These are phyloP conservation scores for Apiotrichum gracile DNA, from an alignment of 1,284 basidiomycete genomes.

Conservation along the genomic window DNA sequence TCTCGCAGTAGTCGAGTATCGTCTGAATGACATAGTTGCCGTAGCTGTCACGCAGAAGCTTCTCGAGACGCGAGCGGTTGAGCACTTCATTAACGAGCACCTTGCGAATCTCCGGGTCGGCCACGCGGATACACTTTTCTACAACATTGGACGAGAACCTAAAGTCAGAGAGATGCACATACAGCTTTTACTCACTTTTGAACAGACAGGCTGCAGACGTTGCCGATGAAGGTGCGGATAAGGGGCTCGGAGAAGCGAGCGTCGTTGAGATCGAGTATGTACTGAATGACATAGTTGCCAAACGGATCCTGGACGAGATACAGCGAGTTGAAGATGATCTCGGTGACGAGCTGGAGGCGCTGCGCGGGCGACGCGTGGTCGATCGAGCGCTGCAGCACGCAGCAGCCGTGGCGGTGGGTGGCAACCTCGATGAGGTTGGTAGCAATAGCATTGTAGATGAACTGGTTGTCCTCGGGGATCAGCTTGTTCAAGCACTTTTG, in stretches of 20 bases:
- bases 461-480: constrained; percentile 97
- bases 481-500: constrained; percentile 99
- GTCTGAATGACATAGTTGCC: constrained; percentile 95
- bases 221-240: constrained; percentile 95
- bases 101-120: constrained; percentile 88
- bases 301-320: constrained; percentile 99
- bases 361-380: constrained; percentile 87
- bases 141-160: constrained; percentile 41
- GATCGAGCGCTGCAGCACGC: constrained; percentile 96
- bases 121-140: constrained; percentile 87
- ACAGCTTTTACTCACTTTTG: constrained; percentile 97
- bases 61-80: constrained; percentile 90
- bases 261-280: constrained; percentile 96
- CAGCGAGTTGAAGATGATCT: constrained; percentile 97
- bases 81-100: constrained; percentile 92
- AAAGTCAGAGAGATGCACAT: neutral
- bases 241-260: constrained; percentile 95
- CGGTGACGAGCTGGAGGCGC: constrained; percentile 92
- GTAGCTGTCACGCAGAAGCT: constrained; percentile 86
- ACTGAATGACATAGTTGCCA: constrained; percentile 61
- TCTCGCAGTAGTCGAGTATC: constrained; percentile 90
- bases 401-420: constrained; percentile 98
- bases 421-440: constrained; percentile 99
- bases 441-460: constrained; percentile 99
- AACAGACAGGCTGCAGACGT: constrained; percentile 94